A percentile compares a stretch with the other conserved stretches of the same genome.
Evolutionary conservation across 768 basidiomycete genomes (phyloP).

Genomic region (Pisolithus marmoratus): DNA sequence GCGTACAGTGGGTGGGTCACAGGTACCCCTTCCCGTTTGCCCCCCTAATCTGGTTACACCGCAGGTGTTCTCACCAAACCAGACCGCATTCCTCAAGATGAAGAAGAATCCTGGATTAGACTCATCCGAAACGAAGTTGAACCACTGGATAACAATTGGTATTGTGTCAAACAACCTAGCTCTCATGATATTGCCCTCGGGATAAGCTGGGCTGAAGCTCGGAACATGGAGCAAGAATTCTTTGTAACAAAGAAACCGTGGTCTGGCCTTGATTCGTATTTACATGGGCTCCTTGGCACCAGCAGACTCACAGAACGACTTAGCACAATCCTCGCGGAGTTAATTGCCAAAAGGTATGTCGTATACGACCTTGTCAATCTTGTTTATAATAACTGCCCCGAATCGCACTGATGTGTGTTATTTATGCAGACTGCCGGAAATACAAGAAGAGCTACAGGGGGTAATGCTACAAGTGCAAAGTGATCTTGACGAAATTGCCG

Average conservation of each 20-base stretch:
- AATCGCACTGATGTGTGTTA: background rate
- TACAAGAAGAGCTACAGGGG: conserved; percentile 51
- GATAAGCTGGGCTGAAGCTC: conserved; percentile 53
- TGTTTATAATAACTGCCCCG: no score
- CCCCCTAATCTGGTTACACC: background rate
- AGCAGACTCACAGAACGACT: conserved; percentile 49
- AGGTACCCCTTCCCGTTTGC: conserved; percentile 51
- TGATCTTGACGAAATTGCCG: conserved; percentile 33
- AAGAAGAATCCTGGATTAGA: conserved; percentile 41
- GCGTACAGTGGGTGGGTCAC: conserved; percentile 59
- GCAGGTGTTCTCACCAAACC: conserved; percentile 72
- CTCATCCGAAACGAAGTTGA: conserved; percentile 50
- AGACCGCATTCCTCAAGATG: conserved; percentile 42
- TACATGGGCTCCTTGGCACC: conserved; percentile 52
- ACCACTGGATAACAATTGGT: conserved; percentile 26
- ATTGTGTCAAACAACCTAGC: conserved; percentile 38
- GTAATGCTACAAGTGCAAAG: conserved; percentile 37
- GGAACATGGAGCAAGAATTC: conserved; percentile 49
- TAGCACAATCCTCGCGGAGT: conserved; percentile 54
- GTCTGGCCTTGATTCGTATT: conserved; percentile 44
- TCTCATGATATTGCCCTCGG: conserved; percentile 17
- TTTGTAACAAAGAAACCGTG: conserved; percentile 50
- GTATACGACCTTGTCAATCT: no score
- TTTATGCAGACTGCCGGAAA: conserved; percentile 49
- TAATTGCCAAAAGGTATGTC: conserved; percentile 57